These are phyloP conservation scores for Nitzschia palea DNA, from an alignment of 108 stramenopile genomes.

Conservation along the genomic window DNA sequence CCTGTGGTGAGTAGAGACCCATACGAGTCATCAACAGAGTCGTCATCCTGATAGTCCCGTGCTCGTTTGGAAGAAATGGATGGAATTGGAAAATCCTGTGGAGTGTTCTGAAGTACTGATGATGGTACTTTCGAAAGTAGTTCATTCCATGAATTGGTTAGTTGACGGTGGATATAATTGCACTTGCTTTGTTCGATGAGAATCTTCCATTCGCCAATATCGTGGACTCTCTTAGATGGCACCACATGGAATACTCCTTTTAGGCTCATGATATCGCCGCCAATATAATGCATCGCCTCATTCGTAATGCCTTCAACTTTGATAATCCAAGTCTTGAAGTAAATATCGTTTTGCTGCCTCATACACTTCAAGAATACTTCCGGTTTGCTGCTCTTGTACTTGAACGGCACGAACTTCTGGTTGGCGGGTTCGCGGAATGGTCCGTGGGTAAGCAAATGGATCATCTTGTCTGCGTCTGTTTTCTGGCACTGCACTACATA, in stretches of 20 bases:
- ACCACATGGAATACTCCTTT: neutral
- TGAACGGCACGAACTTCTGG: neutral
- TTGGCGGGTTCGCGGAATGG: neutral
- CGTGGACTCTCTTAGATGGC: neutral
- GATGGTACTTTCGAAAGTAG: no score
- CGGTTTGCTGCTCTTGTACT: neutral
- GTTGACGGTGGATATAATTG: neutral
- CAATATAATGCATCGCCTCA: neutral
- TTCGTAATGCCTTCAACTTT: neutral
- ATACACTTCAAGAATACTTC: neutral
- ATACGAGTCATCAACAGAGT: no score
- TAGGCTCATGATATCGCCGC: neutral
- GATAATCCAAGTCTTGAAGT: neutral
- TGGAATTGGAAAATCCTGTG: no score
- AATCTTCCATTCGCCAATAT: neutral
- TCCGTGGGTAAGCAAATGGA: neutral
- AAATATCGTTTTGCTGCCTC: neutral
- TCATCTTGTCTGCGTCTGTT: neutral
- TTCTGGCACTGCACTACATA: neutral
- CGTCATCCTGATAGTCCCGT: no score
- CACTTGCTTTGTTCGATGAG: neutral
- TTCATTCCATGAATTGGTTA: neutral
- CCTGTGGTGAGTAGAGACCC: no score
- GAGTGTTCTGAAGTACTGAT: no score
- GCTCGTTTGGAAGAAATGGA: no score